phyloP scores from a whole-genome alignment of 208 protist species.

The Trypanosoma theileri region DNA sequence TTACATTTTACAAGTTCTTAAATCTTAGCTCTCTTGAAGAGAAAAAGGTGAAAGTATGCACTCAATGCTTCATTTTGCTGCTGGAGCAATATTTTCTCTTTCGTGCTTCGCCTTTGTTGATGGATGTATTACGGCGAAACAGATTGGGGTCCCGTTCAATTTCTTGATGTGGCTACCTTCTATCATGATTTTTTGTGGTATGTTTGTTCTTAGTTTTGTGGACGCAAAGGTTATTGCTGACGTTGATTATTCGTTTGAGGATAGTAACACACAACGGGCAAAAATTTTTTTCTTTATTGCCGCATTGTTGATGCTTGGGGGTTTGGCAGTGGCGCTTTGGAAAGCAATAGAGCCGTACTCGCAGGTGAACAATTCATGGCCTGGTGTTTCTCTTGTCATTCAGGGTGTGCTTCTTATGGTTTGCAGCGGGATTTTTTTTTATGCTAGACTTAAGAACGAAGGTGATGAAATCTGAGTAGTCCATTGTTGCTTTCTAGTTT shows the following conservation, averaged over 20 bases:
- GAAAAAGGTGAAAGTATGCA: constrained; percentile 4
- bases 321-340: constrained; percentile 54
- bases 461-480: background rate
- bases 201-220: constrained; percentile 50
- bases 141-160: constrained; percentile 44
- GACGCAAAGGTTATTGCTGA: constrained; percentile 38
- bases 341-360: constrained; percentile 59
- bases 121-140: constrained; percentile 51
- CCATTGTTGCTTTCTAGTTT: background rate
- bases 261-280: constrained; percentile 32
- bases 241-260: constrained; percentile 30
- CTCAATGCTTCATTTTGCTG: constrained; percentile 18
- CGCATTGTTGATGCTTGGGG: constrained; percentile 47
- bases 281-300: constrained; percentile 63
- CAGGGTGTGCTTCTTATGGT: constrained; percentile 40
- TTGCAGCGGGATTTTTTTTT: constrained; percentile 31
- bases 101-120: constrained; percentile 55
- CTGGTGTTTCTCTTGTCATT: constrained; percentile 50
- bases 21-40: too few relatives aligned
- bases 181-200: constrained; percentile 45
- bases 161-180: constrained; percentile 73
- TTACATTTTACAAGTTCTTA: constrained; percentile 3
- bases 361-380: constrained; percentile 33
- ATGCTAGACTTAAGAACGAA: constrained; percentile 14
- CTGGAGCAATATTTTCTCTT: constrained; percentile 44